Percentiles rank a stretch among this genome's conserved stretches.
These are phyloP conservation scores for Acmispon strigosus DNA, from an alignment of 306 rosid genomes.

Conservation along the genomic window DNA sequence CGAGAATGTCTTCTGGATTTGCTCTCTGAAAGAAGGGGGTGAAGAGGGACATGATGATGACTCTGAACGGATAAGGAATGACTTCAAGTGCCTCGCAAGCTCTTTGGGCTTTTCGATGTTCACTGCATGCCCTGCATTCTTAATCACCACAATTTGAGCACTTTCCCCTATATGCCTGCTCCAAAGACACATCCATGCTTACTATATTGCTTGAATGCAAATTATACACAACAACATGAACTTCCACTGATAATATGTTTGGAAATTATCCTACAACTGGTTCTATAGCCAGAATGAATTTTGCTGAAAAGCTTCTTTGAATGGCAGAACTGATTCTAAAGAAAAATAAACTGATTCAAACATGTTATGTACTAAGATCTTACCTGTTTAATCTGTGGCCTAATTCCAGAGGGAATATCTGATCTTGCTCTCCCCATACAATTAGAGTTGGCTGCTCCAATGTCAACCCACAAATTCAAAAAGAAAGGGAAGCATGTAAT, in stretches of 20 bases:
- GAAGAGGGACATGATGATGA: constrained; percentile 3
- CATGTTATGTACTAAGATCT: background rate
- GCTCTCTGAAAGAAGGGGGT: constrained; percentile 16
- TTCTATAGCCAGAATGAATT: too few species aligned
- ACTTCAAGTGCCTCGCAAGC: constrained; percentile 39
- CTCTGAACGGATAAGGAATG: constrained; percentile 34
- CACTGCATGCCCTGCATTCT: constrained; percentile 69
- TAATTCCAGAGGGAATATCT: constrained; percentile 57
- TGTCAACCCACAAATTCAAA: background rate
- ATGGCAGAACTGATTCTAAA: too few species aligned
- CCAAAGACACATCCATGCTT: background rate
- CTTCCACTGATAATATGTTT: background rate
- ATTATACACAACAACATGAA: background rate
- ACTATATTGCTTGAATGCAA: background rate
- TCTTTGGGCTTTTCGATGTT: constrained; percentile 53
- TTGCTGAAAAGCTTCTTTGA: too few species aligned
- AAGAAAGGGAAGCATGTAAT: background rate
- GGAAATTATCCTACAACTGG: too few species aligned
- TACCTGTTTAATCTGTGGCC: constrained; percentile 54
- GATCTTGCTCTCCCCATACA: constrained; percentile 67
- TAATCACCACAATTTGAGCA: constrained; percentile 34
- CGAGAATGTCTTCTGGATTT: constrained; percentile 16
- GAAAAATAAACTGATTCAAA: too few species aligned
- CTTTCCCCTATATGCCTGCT: constrained; percentile 49
- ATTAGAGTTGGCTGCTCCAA: constrained; percentile 42